Conservation (phyloP, 345 rosid species). For the Acer negundo region DNA sequence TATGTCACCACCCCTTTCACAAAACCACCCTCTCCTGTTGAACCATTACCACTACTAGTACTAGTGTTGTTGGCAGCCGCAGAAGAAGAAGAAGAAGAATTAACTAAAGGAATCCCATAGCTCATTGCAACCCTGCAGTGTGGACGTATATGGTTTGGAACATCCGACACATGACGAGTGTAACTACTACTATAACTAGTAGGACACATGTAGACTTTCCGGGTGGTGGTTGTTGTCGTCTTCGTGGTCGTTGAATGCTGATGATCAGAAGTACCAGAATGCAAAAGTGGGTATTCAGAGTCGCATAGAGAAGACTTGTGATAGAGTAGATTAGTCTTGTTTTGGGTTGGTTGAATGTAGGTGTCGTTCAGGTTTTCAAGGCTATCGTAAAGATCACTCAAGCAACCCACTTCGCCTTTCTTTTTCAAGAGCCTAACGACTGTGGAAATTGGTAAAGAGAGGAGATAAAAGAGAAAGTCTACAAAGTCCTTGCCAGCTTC, state of each 20-base stretch:
- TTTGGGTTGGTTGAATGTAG: conserved; percentile 13
- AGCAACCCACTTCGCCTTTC: conserved; percentile 14
- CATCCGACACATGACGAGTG: background rate
- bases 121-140: too few species aligned
- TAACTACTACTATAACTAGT: too few species aligned
- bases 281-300: background rate
- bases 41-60: too few species aligned
- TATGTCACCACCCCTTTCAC: conserved; percentile 33
- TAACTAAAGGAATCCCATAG: background rate
- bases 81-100: background rate
- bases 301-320: background rate
- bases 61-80: background rate
- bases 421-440: conserved; percentile 8
- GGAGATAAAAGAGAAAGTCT: conserved; percentile 31
- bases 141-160: too few species aligned
- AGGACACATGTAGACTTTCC: too few species aligned
- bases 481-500: conserved; percentile 37
- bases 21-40: conserved; percentile 25
- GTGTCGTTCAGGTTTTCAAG: conserved; percentile 17
- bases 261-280: background rate
- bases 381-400: conserved; percentile 21
- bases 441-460: conserved; percentile 21
- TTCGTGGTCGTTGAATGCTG: too few species aligned
- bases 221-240: too few species aligned
- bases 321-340: conserved; percentile 6